Percentiles rank a stretch among this genome's conserved stretches.
These are phyloP conservation scores for Linum trigynum DNA, from an alignment of 345 rosid genomes.

Conservation along the genomic window DNA sequence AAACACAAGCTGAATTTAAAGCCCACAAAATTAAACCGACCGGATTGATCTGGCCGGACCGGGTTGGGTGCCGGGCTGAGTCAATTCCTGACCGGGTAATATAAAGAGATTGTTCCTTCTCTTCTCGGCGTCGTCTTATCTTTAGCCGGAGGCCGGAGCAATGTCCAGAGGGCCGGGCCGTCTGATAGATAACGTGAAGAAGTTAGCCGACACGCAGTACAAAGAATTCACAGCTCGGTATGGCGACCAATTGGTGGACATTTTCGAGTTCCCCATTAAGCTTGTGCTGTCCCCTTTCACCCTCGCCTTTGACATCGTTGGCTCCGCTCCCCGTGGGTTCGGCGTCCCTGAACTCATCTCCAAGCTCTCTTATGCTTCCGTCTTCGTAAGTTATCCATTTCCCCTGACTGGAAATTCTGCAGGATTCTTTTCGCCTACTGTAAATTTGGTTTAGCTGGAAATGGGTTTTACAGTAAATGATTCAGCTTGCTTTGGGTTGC, in stretches of 20 bases:
- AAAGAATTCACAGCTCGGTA: slow-evolving; percentile 43
- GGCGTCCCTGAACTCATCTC: slow-evolving; percentile 79
- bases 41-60: too few species aligned
- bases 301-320: slow-evolving; percentile 79
- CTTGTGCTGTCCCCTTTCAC: slow-evolving; percentile 72
- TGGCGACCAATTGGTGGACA: slow-evolving; percentile 59
- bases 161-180: slow-evolving; percentile 64
- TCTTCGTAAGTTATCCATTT: slow-evolving; percentile 43
- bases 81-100: too few species aligned
- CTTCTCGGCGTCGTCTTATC: background rate
- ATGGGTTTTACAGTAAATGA: background rate
- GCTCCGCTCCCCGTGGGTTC: slow-evolving; percentile 88
- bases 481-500: background rate
- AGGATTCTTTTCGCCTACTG: too few species aligned
- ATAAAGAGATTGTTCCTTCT: slow-evolving; percentile 1
- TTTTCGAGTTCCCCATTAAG: slow-evolving; percentile 69
- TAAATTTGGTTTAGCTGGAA: background rate
- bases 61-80: too few species aligned
- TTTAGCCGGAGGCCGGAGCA: slow-evolving; percentile 8
- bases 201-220: slow-evolving; percentile 52
- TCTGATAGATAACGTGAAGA: slow-evolving; percentile 38
- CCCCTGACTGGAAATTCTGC: background rate
- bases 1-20: too few species aligned
- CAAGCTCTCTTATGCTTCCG: slow-evolving; percentile 57
- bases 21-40: too few species aligned